Percentiles rank a stretch among this genome's conserved stretches.
phyloP scores from a whole-genome alignment of 2,329 filamentous ascomycete genomes.

The Phyllachora maydis region DNA sequence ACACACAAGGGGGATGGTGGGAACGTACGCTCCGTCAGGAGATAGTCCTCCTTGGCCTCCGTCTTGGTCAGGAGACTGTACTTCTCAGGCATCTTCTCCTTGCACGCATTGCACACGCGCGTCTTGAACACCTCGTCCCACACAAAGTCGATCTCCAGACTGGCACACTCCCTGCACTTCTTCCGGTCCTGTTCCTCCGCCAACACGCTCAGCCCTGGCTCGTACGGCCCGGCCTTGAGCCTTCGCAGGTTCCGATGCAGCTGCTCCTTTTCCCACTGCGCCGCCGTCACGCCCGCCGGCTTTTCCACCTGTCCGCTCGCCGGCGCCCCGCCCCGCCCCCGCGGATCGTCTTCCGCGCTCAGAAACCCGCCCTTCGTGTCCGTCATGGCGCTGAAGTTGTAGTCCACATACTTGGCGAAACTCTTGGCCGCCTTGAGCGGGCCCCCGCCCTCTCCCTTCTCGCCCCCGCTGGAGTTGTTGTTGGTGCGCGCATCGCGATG shows the following conservation, averaged over 20 bases:
- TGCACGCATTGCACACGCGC: conserved; percentile 63
- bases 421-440: conserved; percentile 61
- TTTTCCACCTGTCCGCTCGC: conserved; percentile 36
- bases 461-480: conserved; percentile 16
- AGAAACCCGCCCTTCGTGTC: conserved; percentile 95
- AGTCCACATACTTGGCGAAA: conserved; percentile 89
- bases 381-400: conserved; percentile 94
- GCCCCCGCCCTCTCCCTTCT: conserved; percentile 10
- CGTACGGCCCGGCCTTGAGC: conserved; percentile 63
- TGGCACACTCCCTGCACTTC: conserved; percentile 66
- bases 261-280: conserved; percentile 79
- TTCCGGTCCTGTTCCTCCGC: conserved; percentile 42
- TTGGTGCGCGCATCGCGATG: conserved; percentile 46
- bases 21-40: conserved; percentile 68
- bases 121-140: conserved; percentile 74
- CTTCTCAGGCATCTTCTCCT: conserved; percentile 76
- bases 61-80: conserved; percentile 95
- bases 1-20: too few relatives aligned
- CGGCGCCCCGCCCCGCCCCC: conserved; percentile 14
- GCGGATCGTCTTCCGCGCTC: conserved; percentile 72
- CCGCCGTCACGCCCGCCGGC: conserved; percentile 72
- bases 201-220: conserved; percentile 68
- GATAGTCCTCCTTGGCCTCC: conserved; percentile 85
- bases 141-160: conserved; percentile 79
- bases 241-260: conserved; percentile 51